Base-by-base conservation (phyloP, 108 stramenopile genomes). In the Stephanodiscus triporus region DNA sequence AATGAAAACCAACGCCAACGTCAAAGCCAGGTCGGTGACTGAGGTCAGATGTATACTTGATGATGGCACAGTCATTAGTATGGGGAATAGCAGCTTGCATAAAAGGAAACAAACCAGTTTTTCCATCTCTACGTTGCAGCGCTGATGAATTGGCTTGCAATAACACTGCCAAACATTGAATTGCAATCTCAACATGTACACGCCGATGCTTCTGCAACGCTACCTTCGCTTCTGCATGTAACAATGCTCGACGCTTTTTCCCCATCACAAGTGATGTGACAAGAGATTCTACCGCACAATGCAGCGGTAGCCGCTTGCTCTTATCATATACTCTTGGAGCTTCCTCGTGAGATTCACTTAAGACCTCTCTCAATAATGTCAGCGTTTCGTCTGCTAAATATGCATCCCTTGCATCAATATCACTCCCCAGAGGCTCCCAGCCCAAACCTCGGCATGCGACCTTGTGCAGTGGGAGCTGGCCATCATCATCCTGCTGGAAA, bases 381-480 rank as follows among this genome's bases (percentile, higher is more conserved):
- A 84, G 53, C 11, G 90, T 82, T 63, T 91, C 87, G 14, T 76
- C 54, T 23, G 74, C 47, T 26, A 91, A 61, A 36, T 45, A 63
- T 37, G 66, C 61, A 9, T 73, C 60, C 14, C 76, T 72, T 49
- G 77, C 70, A 23, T 45, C 42, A 51, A 27, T 72, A 49, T 43
- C 75, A 50, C 65, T 74, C 36, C 70, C 75, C 1, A 61, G 61
- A 55, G 83, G 81, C 63, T 84, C 80, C 53, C 80, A 88, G 27
- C 87, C 88, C 70, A 85, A 63, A 22, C 70, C 73, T 61, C 90
- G 79, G 45, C 45, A 45, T 47, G 88, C 88, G 6, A 86, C 88
- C 68, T 85, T 82, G 54, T 92, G 91, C 10, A 92, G 37, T 5
- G 88, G 85, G 3, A 92, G 62, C 20, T 79, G 70, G 6, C 91